Evolutionary conservation across 352 stramenopile genomes (phyloP), one percentile per base, ranked within the genome.

Genomic region (Lagenidium sp.): DNA sequence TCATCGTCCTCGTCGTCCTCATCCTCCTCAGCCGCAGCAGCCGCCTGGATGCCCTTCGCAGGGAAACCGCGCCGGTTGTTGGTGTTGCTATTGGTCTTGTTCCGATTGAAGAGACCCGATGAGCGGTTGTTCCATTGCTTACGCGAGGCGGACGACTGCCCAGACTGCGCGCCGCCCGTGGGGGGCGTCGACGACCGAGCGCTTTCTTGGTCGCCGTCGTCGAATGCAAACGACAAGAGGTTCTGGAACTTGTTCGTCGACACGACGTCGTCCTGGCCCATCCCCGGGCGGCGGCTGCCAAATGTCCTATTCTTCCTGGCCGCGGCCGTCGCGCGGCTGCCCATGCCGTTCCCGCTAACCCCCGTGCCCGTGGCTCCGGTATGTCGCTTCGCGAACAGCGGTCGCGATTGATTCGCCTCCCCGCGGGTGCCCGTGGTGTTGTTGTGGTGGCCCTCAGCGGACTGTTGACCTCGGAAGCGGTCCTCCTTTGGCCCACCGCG

Each of bases 221-320:
- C 69, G 16, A 84, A 74, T 12, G 73, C 70, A 47, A 86, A 84
- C 38, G 68, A 86, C 41, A 89, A 46, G 41, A 89, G 47, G 56
- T 89, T 89, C 59, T 86, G 73, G 41, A 89, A 89, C 55, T 89
- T 86, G 65, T 89, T 85, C 18, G 77, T 86, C 44, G 85, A 85
- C 34, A 85, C 68, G 4, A 60, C 56, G 13, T 22, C 39, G n/a
- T n/a, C n/a, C n/a, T n/a, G n/a, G n/a, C n/a, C n/a, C n/a, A n/a
- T n/a, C n/a, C n/a, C n/a, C n/a, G n/a, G n/a, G n/a, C n/a, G n/a
- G n/a, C n/a, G n/a, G n/a, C n/a, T n/a, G n/a, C n/a, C n/a, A n/a
- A n/a, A n/a, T n/a, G n/a, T n/a, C 32, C 73, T 44, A 19, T 37
- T 44, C 34, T 82, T 49, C 30, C 44, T 37, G 18, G 32, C 37